Base-by-base conservation (phyloP, 345 rosid species). In the Mallotus nudiflorus region DNA sequence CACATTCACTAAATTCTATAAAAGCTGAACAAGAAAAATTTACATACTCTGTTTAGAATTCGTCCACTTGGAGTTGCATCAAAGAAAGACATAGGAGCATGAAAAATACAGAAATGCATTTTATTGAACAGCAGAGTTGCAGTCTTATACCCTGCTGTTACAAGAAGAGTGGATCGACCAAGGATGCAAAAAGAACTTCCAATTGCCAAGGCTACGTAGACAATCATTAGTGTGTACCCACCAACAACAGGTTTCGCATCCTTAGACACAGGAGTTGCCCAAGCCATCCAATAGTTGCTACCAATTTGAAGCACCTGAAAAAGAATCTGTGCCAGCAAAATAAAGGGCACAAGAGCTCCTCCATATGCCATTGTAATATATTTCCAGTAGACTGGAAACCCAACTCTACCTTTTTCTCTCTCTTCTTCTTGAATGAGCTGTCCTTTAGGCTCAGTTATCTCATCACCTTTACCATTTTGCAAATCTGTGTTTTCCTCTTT, bases 281-380 rank as follows among this genome's bases (percentile, higher is more conserved):
- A 86, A 22, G 91, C 91, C 95, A 91, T 91, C 97, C 91, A 91
- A 61, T 91, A 89, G 69, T 89, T 89, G 85, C 95, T 89, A 39
- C 92, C 91, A 39, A 89, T 91, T 81, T 89, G 91, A 65, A 89
- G 87, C 66, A 77, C 9, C 82, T 89, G 90, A 73, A 86, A 89
- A 54, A 87, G 70, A 78, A 76, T 68, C 48, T 87, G 95, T 33
- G 83, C 90, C 72, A 89, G 69, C 75, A 91, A 72, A 77, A 89
- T 82, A 56, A 84, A 71, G 25, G 97, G 97, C 65, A 86, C 89
- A 27, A 89, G 89, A 53, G 85, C 90, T 77, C 95, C 95, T 51
- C 91, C 87, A 35, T 87, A 85, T 35, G 92, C 92, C 19, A 84
- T 77, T 16, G 89, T 91, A 48, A 86, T 72, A 64, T 86, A 89